phyloP scores from a whole-genome alignment of 2,329 filamentous ascomycete genomes.

The Myriosclerotinia scirpicola region DNA sequence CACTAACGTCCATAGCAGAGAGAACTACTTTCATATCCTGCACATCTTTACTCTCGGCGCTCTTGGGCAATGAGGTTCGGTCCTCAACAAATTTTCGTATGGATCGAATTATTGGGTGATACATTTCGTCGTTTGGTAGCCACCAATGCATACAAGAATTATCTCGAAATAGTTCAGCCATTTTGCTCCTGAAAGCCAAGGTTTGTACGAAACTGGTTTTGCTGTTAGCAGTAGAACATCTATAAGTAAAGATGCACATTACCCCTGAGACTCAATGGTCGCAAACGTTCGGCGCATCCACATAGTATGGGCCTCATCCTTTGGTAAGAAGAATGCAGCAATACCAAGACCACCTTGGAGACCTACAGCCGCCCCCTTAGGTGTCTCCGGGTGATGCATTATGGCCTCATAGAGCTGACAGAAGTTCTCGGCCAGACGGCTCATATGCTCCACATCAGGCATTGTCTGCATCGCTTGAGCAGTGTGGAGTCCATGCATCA shows the following conservation, averaged over 20 bases:
- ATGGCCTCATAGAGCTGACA: slow-evolving; percentile 81
- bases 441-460: slow-evolving; percentile 53
- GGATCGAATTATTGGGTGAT: slow-evolving; percentile 69
- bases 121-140: slow-evolving; percentile 79
- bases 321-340: slow-evolving; percentile 75
- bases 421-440: slow-evolving; percentile 63
- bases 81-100: slow-evolving; percentile 82
- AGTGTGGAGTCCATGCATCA: slow-evolving; percentile 79
- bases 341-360: slow-evolving; percentile 77
- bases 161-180: slow-evolving; percentile 74
- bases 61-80: slow-evolving; percentile 61
- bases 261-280: slow-evolving; percentile 76
- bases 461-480: slow-evolving; percentile 53
- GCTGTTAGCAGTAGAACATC: slow-evolving; percentile 12
- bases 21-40: slow-evolving; percentile 76
- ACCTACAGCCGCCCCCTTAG: slow-evolving; percentile 68
- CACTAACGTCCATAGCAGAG: slow-evolving; percentile 57
- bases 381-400: slow-evolving; percentile 67
- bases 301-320: slow-evolving; percentile 67
- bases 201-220: slow-evolving; percentile 78
- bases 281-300: slow-evolving; percentile 83
- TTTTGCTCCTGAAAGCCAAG: slow-evolving; percentile 67
- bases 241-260: slow-evolving; percentile 34
- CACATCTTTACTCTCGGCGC: slow-evolving; percentile 62
- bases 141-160: slow-evolving; percentile 78